A percentile compares a stretch with the other conserved stretches of the same genome.
These are phyloP conservation scores for Lasiosphaeris hirsuta DNA, from an alignment of 495 filamentous ascomycete species.

Conservation along the genomic window DNA sequence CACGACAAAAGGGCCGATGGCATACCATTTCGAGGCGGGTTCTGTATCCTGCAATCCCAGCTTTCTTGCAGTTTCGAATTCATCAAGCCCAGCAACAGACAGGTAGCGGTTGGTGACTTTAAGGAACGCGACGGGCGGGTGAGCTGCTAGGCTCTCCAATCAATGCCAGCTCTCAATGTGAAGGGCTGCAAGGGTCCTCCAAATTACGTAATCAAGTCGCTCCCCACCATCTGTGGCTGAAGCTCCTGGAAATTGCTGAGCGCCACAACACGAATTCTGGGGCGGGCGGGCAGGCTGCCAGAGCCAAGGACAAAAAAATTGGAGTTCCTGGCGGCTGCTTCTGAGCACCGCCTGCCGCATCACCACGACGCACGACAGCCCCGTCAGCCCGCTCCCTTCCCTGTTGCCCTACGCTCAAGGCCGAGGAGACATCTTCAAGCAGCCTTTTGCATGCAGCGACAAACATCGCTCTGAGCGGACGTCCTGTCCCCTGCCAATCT, in stretches of 20 bases:
- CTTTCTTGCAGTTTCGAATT: neutral
- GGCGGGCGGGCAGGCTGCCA: neutral
- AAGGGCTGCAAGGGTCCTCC: neutral
- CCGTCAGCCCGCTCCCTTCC: no score
- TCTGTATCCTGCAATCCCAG: neutral
- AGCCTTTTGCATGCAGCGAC: neutral
- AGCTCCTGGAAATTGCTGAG: conserved; percentile 9
- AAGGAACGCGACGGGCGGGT: no score
- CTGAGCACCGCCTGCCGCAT: neutral
- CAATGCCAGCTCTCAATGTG: no score
- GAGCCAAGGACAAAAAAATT: conserved; percentile 13
- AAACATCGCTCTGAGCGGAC: neutral
- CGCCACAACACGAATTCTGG: conserved; percentile 15
- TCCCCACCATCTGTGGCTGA: conserved; percentile 20
- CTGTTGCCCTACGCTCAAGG: no score
- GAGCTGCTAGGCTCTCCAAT: no score
- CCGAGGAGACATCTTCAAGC: neutral
- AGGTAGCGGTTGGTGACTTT: no score
- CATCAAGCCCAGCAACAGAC: no score
- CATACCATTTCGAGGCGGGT: no score
- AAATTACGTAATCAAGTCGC: neutral
- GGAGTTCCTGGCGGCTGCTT: neutral
- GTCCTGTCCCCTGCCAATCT: conserved; percentile 1
- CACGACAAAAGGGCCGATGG: no score
- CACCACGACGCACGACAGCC: no score